Percentiles rank a stretch among this genome's conserved stretches.
phyloP scores from a whole-genome alignment of 169 alveolate genomes.

The Plasmodium fragile region DNA sequence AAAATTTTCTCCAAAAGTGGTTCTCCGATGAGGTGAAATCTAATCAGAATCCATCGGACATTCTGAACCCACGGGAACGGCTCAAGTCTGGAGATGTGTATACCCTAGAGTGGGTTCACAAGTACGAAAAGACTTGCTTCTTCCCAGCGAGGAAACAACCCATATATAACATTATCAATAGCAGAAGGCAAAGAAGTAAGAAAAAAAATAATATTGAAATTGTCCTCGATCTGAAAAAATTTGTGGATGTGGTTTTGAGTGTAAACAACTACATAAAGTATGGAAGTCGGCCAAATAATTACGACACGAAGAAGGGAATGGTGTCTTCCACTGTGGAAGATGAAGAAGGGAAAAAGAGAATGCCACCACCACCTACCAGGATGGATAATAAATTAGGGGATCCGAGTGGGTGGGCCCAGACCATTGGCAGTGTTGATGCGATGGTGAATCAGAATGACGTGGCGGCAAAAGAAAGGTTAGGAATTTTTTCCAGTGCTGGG shows the following conservation, averaged over 20 bases:
- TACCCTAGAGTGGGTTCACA: conserved; percentile 14
- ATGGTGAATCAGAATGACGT: neutral
- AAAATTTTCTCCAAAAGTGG: conserved; percentile 46
- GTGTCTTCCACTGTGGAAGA: neutral
- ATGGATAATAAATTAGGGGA: neutral
- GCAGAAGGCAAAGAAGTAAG: conserved; percentile 27
- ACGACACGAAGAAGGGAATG: conserved; percentile 19
- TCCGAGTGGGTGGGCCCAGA: neutral
- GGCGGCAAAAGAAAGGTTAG: neutral
- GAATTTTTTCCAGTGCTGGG: neutral
- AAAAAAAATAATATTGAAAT: conserved; percentile 63
- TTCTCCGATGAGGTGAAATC: conserved; percentile 13
- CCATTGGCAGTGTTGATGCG: neutral
- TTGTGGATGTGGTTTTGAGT: conserved; percentile 24
- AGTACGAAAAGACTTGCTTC: conserved; percentile 61
- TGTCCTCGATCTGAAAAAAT: conserved; percentile 25
- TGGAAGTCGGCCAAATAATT: conserved; percentile 70
- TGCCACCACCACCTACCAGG: neutral
- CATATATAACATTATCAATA: conserved; percentile 44
- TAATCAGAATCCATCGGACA: conserved; percentile 10
- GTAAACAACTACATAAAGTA: conserved; percentile 50
- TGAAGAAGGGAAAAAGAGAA: conserved; percentile 9
- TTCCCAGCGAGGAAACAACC: conserved; percentile 77
- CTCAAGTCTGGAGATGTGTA: conserved; percentile 53
- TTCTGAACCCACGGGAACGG: neutral